Conservation (phyloP, 495 filamentous ascomycete genomes). For the Oidiodendron maius region DNA sequence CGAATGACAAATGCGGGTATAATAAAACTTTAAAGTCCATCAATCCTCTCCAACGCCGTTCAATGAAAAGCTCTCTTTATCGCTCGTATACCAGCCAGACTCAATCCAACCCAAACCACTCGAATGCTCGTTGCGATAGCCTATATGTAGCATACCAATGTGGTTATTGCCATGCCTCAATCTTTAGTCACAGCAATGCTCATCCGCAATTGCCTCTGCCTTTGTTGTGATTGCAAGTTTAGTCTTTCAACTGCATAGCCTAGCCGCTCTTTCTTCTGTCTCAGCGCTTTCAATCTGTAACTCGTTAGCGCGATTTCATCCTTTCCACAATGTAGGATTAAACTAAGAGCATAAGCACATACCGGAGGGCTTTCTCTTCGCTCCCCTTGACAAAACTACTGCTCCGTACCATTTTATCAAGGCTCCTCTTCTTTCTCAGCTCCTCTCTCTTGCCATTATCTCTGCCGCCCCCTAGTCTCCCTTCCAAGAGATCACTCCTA, state of each 20-base stretch:
- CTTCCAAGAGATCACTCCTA: slow-evolving; percentile 64
- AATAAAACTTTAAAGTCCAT: too few relatives aligned
- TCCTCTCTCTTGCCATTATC: slow-evolving; percentile 24
- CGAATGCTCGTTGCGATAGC: background rate
- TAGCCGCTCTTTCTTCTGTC: slow-evolving; percentile 71
- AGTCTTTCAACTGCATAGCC: slow-evolving; percentile 72
- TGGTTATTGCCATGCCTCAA: background rate
- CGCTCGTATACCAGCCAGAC: background rate
- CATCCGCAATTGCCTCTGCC: slow-evolving; percentile 73
- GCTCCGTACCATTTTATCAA: slow-evolving; percentile 43
- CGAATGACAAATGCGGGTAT: too few relatives aligned
- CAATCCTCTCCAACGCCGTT: background rate
- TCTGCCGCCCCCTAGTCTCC: slow-evolving; percentile 40
- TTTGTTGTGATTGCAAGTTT: slow-evolving; percentile 58
- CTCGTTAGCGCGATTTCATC: background rate
- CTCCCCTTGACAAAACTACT: slow-evolving; percentile 29
- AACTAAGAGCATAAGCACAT: background rate
- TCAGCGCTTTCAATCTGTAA: slow-evolving; percentile 51
- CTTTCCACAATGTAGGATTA: too few relatives aligned
- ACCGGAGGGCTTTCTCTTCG: slow-evolving; percentile 42
- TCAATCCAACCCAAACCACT: background rate
- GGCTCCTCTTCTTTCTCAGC: slow-evolving; percentile 48
- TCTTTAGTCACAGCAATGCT: slow-evolving; percentile 44
- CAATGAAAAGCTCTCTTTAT: background rate
- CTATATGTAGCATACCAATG: background rate